Percentiles rank a stretch among this genome's conserved stretches.
These are phyloP conservation scores for Dipteronia dyeriana DNA, from an alignment of 345 rosid genomes.

Conservation along the genomic window DNA sequence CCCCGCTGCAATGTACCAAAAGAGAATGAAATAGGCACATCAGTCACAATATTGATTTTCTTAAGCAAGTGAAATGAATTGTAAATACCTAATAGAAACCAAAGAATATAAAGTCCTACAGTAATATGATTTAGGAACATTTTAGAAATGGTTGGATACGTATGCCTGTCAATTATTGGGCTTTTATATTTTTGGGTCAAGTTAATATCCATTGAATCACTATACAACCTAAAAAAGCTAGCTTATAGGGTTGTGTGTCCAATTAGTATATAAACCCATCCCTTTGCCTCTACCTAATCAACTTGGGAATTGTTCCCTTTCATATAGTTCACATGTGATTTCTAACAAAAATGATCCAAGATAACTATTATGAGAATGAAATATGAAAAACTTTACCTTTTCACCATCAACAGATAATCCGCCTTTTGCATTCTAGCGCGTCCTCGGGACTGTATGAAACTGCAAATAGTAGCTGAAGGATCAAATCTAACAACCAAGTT, in stretches of 20 bases:
- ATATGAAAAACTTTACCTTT: constrained; percentile 39
- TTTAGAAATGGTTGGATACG: background rate
- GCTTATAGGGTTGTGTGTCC: background rate
- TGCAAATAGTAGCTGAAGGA: constrained; percentile 72
- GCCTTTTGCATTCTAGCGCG: constrained; percentile 91
- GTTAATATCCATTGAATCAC: background rate
- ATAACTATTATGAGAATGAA: background rate
- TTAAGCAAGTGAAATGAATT: background rate
- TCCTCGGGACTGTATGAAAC: constrained; percentile 98
- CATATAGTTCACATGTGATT: background rate
- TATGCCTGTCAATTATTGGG: background rate
- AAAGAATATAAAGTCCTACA: background rate
- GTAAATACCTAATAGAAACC: background rate
- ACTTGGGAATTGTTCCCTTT: background rate
- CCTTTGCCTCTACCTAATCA: background rate
- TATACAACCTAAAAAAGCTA: background rate
- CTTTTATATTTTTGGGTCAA: background rate
- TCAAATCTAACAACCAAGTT: constrained; percentile 87
- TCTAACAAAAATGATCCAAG: background rate
- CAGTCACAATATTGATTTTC: background rate
- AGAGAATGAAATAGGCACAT: background rate
- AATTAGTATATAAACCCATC: background rate
- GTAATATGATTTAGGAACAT: background rate
- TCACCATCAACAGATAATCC: constrained; percentile 76
- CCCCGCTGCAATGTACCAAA: constrained; percentile 47